Base-by-base conservation (phyloP, 2,329 filamentous ascomycete species). In the Nothomitra cinnamomea region DNA sequence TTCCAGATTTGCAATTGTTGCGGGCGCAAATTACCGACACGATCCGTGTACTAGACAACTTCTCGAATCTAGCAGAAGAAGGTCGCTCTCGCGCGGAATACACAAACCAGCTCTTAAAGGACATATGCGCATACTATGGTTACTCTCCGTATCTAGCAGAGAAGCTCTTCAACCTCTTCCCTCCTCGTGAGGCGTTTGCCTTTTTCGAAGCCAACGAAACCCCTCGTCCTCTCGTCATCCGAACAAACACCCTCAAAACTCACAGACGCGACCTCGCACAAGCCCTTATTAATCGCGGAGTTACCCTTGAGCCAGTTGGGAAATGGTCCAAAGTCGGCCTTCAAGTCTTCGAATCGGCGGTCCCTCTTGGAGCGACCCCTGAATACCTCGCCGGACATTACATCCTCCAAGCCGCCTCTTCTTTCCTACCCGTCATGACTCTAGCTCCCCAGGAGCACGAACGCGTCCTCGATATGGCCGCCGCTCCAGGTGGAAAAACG, bases 151-250 rank as follows among this genome's bases (percentile, higher is more conserved):
- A 84, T 70, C 77, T 98, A n/a, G 92, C 89, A 3, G 87, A 95
- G 69, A 98, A 96, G 74, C 80, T 98, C 15, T 88, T 89, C 71
- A 83, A 84, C 63, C 80, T 98, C 5, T 96, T 98, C 70, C 81
- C 88, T 1, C 87, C 92, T 0, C 82, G 84, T 61, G 92, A 98
- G 71, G 92, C 92, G 0, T 94, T 96, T 61, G 89, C 89, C 53
- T 98, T 98, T 70, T 96, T 98, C 71, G 92, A 98, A 71, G 90
- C 90, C 62, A 98, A 98, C 80, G 92, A 98, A 71, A 88, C 86
- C 25, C 80, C 88, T 13, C 81, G 92, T 52, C 92, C 92, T 2
- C 82, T 98, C 55, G 92, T 98, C 59, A 94, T 98, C 65, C 83
- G 92, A 63, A 96, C 92, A 58, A 98, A 98, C 70, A 98, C 90